These are phyloP conservation scores for Saccharomycopsis hybrid DNA, from an alignment of 1,139 yeast genomes.

Conservation along the genomic window DNA sequence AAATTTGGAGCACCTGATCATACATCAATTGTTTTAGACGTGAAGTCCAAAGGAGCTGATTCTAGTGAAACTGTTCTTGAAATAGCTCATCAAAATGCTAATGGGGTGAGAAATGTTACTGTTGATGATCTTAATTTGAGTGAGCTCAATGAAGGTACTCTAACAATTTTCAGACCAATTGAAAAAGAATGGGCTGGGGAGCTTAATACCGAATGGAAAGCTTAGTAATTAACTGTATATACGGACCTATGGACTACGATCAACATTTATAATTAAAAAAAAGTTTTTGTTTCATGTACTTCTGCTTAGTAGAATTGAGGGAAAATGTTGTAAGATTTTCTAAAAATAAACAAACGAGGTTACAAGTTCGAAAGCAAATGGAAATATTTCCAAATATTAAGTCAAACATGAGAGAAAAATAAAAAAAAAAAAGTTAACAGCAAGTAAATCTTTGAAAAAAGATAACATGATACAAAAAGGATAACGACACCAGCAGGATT, in stretches of 20 bases:
- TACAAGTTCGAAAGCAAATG: no score
- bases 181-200: constrained; percentile 48
- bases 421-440: no score
- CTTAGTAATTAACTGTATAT: background rate
- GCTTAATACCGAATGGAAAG: constrained; percentile 29
- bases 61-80: constrained; percentile 25
- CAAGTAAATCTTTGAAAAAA: no score
- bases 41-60: constrained; percentile 26
- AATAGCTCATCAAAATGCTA: constrained; percentile 59
- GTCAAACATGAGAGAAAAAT: no score
- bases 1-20: constrained; percentile 59
- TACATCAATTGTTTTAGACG: constrained; percentile 50
- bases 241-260: background rate
- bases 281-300: no score
- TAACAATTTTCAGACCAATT: constrained; percentile 51
- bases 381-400: no score
- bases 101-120: constrained; percentile 43
- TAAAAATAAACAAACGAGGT: no score
- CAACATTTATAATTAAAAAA: no score
- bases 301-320: no score
- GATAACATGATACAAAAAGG: constrained; percentile 20
- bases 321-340: no score
- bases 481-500: constrained; percentile 41
- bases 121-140: constrained; percentile 39
- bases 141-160: constrained; percentile 41